Conservation (phyloP, 164 flowering plant genomes). For the Liriodendron chinense region DNA sequence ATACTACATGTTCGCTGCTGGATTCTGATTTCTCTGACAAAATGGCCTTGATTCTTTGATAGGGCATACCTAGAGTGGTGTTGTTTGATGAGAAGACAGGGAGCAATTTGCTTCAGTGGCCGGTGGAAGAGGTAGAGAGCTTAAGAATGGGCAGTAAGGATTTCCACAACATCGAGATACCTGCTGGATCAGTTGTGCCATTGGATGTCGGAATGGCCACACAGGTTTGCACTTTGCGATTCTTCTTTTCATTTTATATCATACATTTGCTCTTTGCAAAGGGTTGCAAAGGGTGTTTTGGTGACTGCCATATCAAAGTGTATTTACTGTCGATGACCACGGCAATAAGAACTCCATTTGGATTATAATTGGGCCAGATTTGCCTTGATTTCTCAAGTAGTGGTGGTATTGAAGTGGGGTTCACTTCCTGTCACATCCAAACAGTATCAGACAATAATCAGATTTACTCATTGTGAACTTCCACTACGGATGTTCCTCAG, state of each 20-base stretch:
- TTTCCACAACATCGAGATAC: conserved; percentile 33
- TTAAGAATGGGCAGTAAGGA: conserved; percentile 40
- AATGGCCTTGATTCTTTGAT: neutral
- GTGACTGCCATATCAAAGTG: neutral
- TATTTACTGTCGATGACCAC: neutral
- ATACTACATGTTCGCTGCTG: neutral
- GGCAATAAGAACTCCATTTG: neutral
- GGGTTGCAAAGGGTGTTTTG: neutral
- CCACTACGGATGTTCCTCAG: too few relatives aligned
- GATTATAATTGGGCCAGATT: too few relatives aligned
- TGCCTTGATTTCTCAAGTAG: too few relatives aligned
- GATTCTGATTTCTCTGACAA: neutral
- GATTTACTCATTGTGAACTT: too few relatives aligned
- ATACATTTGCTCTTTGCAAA: neutral
- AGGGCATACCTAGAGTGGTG: conserved; percentile 74
- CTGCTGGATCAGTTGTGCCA: conserved; percentile 55
- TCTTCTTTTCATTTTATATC: conserved; percentile 1
- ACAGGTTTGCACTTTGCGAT: conserved; percentile 28
- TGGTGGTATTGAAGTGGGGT: too few relatives aligned
- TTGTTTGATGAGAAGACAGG: conserved; percentile 59
- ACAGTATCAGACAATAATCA: too few relatives aligned
- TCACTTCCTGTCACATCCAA: too few relatives aligned
- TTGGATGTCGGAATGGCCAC: conserved; percentile 48
- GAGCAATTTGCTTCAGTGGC: conserved; percentile 71
- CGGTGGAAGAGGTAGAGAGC: conserved; percentile 70